Evolutionary conservation across 192 early-diverging fungal genomes (phyloP), one percentile per base, ranked within the genome.

Genomic region (Backusella tuberculispora): DNA sequence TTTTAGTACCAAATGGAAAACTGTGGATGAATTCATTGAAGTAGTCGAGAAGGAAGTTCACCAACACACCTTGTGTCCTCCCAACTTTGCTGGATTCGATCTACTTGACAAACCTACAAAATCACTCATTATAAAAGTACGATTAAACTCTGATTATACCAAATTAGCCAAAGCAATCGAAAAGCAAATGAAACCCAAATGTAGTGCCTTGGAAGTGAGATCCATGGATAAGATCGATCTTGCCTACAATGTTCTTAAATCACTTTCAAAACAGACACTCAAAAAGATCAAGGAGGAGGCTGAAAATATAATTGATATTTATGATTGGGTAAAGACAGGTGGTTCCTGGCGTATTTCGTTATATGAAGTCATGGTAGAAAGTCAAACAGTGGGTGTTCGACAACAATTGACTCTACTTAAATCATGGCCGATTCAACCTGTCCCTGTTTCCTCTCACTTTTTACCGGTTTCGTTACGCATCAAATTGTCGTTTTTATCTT

Each of bases 361-460:
- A 1, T 74, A 83, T 38, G 81, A 83, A 48, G 69, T 83, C 24
- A 76, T 83, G 81, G 24, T 83, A 10, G 77, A 83, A 63, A 79
- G 77, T 45, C 69, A 72, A 34, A 66, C 69, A 12, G 50, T 79
- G 14, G 81, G 77, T 47, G 78, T 74, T 21, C 56, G 68, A 48
- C 81, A 82, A 34, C 81, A 82, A 53, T 19, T 82, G 24, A 43
- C 69, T 3, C 63, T 69, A 29, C 40, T 77, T 37, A 21, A 69
- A 19, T 63, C 72, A 66, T 81, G 80, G 80, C 64, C 70, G 24
- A 45, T 81, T 5, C 63, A 74, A 13, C 26, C 73, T 3, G 40
- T 47, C 17, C 21, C 73, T 24, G 29, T 19, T 0, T 42, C 40
- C 21, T 45, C 65, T 74, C 47, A 65, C 37, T 38, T 48, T 42